phyloP scores from a whole-genome alignment of 352 stramenopile genomes.

The Thraustotheca clavata region DNA sequence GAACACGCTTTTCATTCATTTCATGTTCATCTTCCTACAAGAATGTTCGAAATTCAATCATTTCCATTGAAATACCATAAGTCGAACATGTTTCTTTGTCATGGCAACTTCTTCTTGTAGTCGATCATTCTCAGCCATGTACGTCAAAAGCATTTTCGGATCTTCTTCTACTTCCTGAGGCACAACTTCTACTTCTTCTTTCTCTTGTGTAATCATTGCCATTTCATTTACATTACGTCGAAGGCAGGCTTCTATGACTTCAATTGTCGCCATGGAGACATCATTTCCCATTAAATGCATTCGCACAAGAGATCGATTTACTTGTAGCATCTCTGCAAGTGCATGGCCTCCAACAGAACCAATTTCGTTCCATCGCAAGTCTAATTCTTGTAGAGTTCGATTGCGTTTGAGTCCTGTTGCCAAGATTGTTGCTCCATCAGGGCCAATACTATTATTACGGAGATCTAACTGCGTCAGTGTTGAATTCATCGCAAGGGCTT shows the following conservation, averaged over 20 bases:
- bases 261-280: slow-evolving; percentile 52
- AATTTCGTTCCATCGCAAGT: slow-evolving; percentile 79
- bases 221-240: slow-evolving; percentile 35
- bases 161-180: slow-evolving; percentile 9
- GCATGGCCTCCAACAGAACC: slow-evolving; percentile 58
- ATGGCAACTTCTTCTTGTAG: slow-evolving; percentile 25
- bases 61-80: background rate
- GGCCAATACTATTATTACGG: slow-evolving; percentile 77
- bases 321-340: slow-evolving; percentile 63
- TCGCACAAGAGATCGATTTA: slow-evolving; percentile 47
- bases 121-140: slow-evolving; percentile 59
- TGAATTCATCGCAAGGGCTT: slow-evolving; percentile 52
- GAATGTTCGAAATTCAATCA: background rate
- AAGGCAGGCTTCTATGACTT: slow-evolving; percentile 54
- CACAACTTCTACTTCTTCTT: background rate
- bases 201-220: background rate
- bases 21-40: slow-evolving; percentile 40
- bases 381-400: slow-evolving; percentile 52
- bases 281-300: slow-evolving; percentile 73
- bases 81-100: background rate
- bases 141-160: slow-evolving; percentile 51
- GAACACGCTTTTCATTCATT: slow-evolving; percentile 38
- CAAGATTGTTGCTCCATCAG: slow-evolving; percentile 57
- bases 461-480: slow-evolving; percentile 59
- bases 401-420: slow-evolving; percentile 50